Evolutionary conservation across 2,329 filamentous ascomycete genomes (phyloP).

Genomic region (Epichloe festucae): DNA sequence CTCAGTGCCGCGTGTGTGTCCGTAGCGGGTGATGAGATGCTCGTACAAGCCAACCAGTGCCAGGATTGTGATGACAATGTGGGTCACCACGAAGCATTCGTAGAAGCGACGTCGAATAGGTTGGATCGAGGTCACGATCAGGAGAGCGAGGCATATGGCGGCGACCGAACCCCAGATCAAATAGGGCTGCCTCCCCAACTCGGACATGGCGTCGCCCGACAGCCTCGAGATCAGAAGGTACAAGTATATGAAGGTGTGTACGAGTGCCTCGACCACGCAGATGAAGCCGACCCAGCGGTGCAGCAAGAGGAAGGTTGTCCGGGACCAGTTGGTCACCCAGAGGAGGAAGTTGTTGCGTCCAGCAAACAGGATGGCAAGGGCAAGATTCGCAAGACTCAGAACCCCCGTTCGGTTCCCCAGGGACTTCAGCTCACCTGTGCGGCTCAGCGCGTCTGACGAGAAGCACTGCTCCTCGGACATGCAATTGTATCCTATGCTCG

Average conservation of each 20-base stretch:
- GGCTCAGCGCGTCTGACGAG: neutral
- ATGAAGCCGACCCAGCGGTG: slow-evolving; percentile 40
- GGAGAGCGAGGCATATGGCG: slow-evolving; percentile 14
- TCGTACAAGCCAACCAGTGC: slow-evolving; percentile 23
- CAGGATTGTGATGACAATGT: slow-evolving; percentile 19
- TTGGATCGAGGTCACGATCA: slow-evolving; percentile 16
- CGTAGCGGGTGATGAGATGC: slow-evolving; percentile 22
- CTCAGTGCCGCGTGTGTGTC: slow-evolving; percentile 24
- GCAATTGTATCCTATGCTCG: neutral
- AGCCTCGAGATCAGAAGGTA: slow-evolving; percentile 12
- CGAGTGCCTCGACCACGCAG: slow-evolving; percentile 68
- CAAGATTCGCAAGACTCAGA: slow-evolving; percentile 21
- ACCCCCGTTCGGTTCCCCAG: slow-evolving; percentile 22
- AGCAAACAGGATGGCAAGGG: slow-evolving; percentile 20
- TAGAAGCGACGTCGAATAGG: slow-evolving; percentile 18
- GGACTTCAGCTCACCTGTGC: neutral
- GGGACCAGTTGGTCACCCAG: slow-evolving; percentile 23
- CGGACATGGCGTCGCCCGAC: neutral
- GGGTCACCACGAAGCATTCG: slow-evolving; percentile 21
- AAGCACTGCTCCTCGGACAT: neutral
- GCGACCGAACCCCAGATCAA: slow-evolving; percentile 23
- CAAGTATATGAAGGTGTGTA: slow-evolving; percentile 22
- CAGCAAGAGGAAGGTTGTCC: slow-evolving; percentile 22
- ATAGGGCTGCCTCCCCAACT: slow-evolving; percentile 14
- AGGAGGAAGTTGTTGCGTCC: slow-evolving; percentile 23